Conservation (phyloP, 805 yeast species). For the Hanseniaspora meyeri region DNA sequence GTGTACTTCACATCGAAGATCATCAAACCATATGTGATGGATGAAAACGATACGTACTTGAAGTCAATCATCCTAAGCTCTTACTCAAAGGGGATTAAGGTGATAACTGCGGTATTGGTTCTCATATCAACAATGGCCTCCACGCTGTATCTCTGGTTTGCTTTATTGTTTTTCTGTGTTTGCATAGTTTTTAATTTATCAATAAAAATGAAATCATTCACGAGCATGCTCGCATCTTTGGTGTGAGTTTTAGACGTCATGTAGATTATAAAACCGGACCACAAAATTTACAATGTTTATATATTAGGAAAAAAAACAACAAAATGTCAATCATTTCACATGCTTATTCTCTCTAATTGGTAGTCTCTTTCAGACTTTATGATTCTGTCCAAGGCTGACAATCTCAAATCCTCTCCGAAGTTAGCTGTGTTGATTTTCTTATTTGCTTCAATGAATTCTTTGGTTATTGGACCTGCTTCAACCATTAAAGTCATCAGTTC, state of each 20-base stretch:
- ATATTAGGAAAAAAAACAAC: not conserved
- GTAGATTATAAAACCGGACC: no score
- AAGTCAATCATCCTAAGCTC: not conserved
- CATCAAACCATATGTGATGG: conserved; percentile 8
- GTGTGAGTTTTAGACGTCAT: not conserved
- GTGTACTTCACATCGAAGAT: conserved; percentile 19
- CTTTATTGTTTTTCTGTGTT: conserved; percentile 24
- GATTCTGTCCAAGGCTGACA: conserved; percentile 9
- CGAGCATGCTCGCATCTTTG: not conserved
- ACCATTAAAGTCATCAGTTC: conserved; percentile 69
- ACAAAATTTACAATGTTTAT: not conserved
- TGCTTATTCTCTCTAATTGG: not conserved
- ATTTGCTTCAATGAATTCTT: conserved; percentile 1
- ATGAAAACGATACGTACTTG: not conserved
- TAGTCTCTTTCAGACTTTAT: conserved; percentile 4
- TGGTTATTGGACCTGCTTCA: conserved; percentile 28
- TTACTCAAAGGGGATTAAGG: conserved; percentile 20
- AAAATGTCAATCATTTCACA: not conserved
- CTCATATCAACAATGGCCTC: conserved; percentile 23
- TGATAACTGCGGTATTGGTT: conserved; percentile 19
- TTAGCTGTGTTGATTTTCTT: not conserved
- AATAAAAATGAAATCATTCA: not conserved
- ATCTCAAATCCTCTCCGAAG: conserved; percentile 1
- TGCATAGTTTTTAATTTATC: conserved; percentile 22
- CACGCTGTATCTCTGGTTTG: conserved; percentile 23